Evolutionary conservation across 2,329 filamentous ascomycete genomes (phyloP).

Genomic region (Pseudogymnoascus destructans): DNA sequence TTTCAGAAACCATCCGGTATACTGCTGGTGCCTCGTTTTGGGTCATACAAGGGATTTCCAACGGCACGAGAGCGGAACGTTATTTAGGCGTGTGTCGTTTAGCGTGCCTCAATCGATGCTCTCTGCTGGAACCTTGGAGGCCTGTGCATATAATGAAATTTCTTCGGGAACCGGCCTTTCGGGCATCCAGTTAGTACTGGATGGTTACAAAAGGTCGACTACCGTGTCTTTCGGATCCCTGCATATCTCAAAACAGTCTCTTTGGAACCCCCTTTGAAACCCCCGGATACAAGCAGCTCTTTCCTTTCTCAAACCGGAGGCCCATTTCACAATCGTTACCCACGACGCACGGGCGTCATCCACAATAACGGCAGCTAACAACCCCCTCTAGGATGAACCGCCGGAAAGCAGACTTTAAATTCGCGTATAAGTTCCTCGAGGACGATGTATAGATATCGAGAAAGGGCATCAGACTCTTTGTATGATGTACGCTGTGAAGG

Average conservation of each 20-base stretch:
- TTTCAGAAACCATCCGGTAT: neutral
- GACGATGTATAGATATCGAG: slow-evolving; percentile 70
- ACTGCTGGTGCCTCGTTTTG: neutral
- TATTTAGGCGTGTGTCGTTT: neutral
- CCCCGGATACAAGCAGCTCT: neutral
- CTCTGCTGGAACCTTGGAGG: neutral
- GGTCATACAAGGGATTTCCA: neutral
- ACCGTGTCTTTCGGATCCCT: neutral
- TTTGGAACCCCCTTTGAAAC: neutral
- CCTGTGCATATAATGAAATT: neutral
- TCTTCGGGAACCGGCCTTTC: neutral
- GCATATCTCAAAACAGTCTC: neutral
- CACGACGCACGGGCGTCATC: neutral
- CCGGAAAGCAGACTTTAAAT: slow-evolving; percentile 94
- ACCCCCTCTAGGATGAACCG: slow-evolving; percentile 75
- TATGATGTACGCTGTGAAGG: neutral
- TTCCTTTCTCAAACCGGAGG: neutral
- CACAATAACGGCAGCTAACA: neutral
- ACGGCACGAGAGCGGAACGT: neutral
- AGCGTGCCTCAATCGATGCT: slow-evolving; percentile 5
- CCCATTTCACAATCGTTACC: slow-evolving; percentile 10
- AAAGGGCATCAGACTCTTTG: slow-evolving; percentile 41
- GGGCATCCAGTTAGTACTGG: slow-evolving; percentile 6
- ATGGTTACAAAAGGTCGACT: neutral
- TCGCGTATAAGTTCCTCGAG: slow-evolving; percentile 94